Evolutionary conservation across 345 rosid species (phyloP).

Genomic region (Rhodomyrtus tomentosa): DNA sequence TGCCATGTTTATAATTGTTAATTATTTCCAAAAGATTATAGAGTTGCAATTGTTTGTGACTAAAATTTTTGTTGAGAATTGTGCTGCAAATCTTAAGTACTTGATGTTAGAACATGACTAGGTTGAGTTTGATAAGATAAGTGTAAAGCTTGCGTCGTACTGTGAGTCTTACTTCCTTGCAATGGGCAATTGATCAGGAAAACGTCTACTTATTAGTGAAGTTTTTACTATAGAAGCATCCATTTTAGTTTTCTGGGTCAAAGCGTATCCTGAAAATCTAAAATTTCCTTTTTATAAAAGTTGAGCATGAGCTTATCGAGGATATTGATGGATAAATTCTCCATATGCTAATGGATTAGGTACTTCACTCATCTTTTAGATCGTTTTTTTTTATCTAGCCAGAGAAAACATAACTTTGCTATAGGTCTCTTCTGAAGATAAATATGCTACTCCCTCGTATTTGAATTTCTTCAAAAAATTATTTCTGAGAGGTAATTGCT

Average conservation of each 20-base stretch:
- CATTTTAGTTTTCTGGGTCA: background rate
- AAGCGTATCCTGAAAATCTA: background rate
- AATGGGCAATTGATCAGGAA: background rate
- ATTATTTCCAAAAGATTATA: background rate
- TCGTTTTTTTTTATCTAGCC: no score
- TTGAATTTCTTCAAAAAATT: background rate
- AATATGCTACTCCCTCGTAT: background rate
- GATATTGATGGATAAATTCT: background rate
- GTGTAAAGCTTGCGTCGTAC: background rate
- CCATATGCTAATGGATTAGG: background rate
- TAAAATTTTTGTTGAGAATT: background rate
- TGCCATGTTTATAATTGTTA: background rate
- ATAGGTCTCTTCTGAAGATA: background rate
- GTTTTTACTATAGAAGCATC: background rate
- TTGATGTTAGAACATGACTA: background rate
- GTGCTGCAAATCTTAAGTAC: background rate
- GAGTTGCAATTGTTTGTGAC: background rate
- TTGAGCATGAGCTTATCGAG: background rate
- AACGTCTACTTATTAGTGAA: background rate
- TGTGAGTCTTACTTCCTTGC: background rate
- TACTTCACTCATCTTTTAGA: background rate
- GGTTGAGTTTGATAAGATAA: background rate
- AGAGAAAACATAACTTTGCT: background rate
- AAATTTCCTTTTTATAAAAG: background rate
- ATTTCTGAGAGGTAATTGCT: background rate